Base-by-base conservation (phyloP, 2,329 filamentous ascomycete genomes). In the Coniochaeta prunicola region DNA sequence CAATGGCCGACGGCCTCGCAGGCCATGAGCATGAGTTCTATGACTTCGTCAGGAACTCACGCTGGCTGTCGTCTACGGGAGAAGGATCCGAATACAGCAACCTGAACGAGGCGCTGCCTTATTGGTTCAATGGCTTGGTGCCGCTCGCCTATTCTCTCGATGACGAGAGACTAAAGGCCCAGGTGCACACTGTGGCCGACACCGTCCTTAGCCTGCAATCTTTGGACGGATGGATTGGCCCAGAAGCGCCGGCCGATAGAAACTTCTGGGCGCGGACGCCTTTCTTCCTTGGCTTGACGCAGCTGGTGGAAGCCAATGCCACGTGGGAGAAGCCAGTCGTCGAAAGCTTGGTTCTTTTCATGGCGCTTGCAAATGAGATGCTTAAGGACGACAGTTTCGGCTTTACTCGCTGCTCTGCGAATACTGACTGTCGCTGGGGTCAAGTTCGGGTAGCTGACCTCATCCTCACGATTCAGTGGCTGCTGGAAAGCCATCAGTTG, bases 71-170 rank as follows among this genome's bases (percentile, higher is more conserved):
- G 12, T 34, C 57, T 2, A 63, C 77, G 0, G 80, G 80, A 1
- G 58, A 78, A 3, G 64, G 71, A 19, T 64, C 68, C 10, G 81
- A 85, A 63, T 85, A 85, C 67, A 81, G 77, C 59, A 71, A 69
- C n/a, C 67, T 85, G 8, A 78, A 83, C 63, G 83, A 85, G 70
- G 80, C 75, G 0, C 73, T 80, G 21, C 80, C 83, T 0, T 86
- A 85, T 67, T 86, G 82, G 80, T 80, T 84, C 68, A 85, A 85
- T 64, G 79, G 77, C 2, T 70, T 85, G 1, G 81, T 85, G 0
- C 81, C 82, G 1, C 69, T 85, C 56, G 81, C 83, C 0, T 85
- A 80, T 63, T 68, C 70, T 0, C 67, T 81, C 1, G 71, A 80
- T 38, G 76, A 84, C 65, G 65, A 67, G 9, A 65, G 74, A 1